A percentile compares a stretch with the other conserved stretches of the same genome.
phyloP scores from a whole-genome alignment of 495 filamentous ascomycete genomes.

The Hypoxylon intermedium region DNA sequence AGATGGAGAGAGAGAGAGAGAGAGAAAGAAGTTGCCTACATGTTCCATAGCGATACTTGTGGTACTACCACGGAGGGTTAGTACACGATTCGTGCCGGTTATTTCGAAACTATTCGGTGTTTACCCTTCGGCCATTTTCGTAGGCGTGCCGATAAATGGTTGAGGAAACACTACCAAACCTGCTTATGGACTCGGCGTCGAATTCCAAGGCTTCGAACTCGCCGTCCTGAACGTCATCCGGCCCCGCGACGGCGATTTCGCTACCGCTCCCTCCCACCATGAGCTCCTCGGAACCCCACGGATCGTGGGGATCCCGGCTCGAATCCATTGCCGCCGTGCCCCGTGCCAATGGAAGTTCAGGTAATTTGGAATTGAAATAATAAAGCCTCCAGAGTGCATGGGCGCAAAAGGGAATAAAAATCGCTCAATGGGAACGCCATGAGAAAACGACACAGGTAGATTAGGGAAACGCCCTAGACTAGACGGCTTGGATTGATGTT shows the following conservation, averaged over 20 bases:
- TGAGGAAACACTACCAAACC: constrained; percentile 46
- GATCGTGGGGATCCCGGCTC: neutral
- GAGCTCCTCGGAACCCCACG: constrained; percentile 1
- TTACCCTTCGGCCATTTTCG: constrained; percentile 61
- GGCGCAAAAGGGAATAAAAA: neutral
- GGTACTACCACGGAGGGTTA: constrained; percentile 14
- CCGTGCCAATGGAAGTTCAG: neutral
- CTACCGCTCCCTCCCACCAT: neutral
- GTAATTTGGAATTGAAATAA: neutral
- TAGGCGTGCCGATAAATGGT: constrained; percentile 53
- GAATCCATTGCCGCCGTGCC: neutral
- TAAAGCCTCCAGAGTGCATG: neutral
- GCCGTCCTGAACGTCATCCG: constrained; percentile 16
- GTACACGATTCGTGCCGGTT: neutral
- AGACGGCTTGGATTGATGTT: neutral
- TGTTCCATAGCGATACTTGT: constrained; percentile 26
- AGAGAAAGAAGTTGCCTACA: constrained; percentile 15
- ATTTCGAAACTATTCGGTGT: neutral
- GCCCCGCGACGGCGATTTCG: constrained; percentile 4
- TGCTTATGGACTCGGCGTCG: constrained; percentile 36
- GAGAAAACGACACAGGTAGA: neutral
- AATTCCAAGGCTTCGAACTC: constrained; percentile 43
- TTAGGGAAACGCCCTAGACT: no score
- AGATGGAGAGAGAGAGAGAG: neutral
- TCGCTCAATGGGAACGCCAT: neutral